phyloP scores from a whole-genome alignment of 805 yeast genomes.

The Candida hungchunana region DNA sequence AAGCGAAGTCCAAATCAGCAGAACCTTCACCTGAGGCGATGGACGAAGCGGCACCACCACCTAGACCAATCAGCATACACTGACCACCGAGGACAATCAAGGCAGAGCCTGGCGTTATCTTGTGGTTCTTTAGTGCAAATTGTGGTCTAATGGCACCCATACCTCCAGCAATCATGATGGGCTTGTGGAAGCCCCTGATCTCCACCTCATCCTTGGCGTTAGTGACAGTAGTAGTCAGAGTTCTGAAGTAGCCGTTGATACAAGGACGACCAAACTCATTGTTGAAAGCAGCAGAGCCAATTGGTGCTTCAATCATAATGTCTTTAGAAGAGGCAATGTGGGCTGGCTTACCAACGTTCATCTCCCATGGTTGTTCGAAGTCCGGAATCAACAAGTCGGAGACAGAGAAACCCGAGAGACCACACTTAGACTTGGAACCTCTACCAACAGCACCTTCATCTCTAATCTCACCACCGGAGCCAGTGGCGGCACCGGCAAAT shows the following conservation, averaged over 20 bases:
- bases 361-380: constrained; percentile 92
- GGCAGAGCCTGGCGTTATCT: constrained; percentile 87
- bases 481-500: constrained; percentile 99
- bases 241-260: constrained; percentile 93
- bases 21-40: constrained; percentile 95
- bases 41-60: constrained; percentile 99
- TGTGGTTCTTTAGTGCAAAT: constrained; percentile 80
- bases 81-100: constrained; percentile 96
- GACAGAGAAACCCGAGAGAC: constrained; percentile 88
- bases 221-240: constrained; percentile 76
- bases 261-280: constrained; percentile 99
- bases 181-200: constrained; percentile 95
- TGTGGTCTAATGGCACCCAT: constrained; percentile 95
- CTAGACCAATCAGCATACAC: constrained; percentile 95
- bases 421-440: constrained; percentile 96
- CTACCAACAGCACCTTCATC: constrained; percentile 99
- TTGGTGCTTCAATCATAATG: constrained; percentile 95
- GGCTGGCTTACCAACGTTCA: constrained; percentile 77
- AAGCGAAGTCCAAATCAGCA: constrained; percentile 94
- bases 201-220: constrained; percentile 61
- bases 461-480: constrained; percentile 99
- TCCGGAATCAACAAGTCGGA: constrained; percentile 87
- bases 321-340: constrained; percentile 93
- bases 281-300: constrained; percentile 97
- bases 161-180: constrained; percentile 99